Evolutionary conservation across 192 early-diverging fungal species (phyloP).

Genomic region (Glomus cerebriforme): DNA sequence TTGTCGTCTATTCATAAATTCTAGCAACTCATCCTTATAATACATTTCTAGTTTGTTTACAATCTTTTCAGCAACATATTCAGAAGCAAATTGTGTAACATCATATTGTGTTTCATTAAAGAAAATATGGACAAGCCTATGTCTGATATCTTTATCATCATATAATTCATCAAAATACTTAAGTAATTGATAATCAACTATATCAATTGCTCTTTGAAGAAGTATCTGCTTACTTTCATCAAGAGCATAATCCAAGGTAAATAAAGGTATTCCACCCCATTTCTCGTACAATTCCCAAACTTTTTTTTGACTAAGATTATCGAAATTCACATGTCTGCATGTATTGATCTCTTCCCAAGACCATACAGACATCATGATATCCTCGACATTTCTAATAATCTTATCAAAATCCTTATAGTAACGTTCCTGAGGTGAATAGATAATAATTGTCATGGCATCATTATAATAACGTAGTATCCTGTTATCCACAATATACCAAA

Average conservation of each 20-base stretch:
- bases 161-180: not conserved
- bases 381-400: not conserved
- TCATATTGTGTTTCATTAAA: not conserved
- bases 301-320: not conserved
- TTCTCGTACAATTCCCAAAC: not conserved
- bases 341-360: not conserved
- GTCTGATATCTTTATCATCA: not conserved
- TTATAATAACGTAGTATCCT: not conserved
- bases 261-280: constrained; percentile 3
- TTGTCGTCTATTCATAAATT: too few relatives aligned
- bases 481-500: not conserved
- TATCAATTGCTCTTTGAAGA: not conserved
- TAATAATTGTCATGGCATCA: not conserved
- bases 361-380: not conserved
- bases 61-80: not conserved
- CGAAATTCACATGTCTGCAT: not conserved
- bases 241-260: not conserved
- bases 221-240: not conserved
- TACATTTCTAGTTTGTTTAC: not conserved
- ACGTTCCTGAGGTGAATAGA: not conserved
- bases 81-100: too few relatives aligned
- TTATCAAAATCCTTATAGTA: not conserved
- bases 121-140: not conserved
- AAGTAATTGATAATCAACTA: not conserved
- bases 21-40: not conserved